A percentile compares a stretch with the other conserved stretches of the same genome.
phyloP scores from a whole-genome alignment of 2,329 filamentous ascomycete genomes.

The Penicillium sp. region DNA sequence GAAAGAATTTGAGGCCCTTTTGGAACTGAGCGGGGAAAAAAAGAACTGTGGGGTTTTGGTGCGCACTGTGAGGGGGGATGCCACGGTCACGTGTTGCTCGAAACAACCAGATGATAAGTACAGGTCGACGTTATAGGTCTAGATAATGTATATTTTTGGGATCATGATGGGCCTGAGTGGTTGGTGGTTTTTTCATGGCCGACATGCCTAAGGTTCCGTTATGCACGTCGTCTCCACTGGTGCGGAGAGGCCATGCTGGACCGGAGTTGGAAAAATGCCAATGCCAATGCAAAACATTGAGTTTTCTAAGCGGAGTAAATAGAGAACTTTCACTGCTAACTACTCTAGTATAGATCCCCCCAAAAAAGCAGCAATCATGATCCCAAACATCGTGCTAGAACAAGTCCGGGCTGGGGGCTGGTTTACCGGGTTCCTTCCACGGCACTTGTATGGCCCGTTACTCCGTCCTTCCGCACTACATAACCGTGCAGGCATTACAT shows the following conservation, averaged over 20 bases:
- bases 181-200: background rate
- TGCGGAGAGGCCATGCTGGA: conserved; percentile 12
- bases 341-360: no score
- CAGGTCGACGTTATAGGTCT: background rate
- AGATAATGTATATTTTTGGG: background rate
- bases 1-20: conserved; percentile 26
- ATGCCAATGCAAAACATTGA: background rate
- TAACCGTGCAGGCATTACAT: background rate
- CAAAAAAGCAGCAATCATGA: no score
- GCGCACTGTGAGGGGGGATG: conserved; percentile 18
- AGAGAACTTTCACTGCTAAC: background rate
- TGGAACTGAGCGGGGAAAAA: conserved; percentile 38
- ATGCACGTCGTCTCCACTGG: conserved; percentile 11
- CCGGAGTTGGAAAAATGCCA: background rate
- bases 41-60: conserved; percentile 34
- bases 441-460: no score
- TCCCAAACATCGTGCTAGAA: no score
- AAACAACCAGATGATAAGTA: background rate
- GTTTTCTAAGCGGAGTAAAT: background rate
- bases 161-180: background rate
- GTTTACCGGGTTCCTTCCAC: no score
- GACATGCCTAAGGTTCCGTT: background rate
- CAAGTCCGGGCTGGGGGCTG: no score
- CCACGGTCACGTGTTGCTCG: conserved; percentile 19
- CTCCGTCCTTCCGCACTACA: background rate